These are phyloP conservation scores for Podospora bellae-mahoneyi DNA, from an alignment of 495 filamentous ascomycete genomes.

Conservation along the genomic window DNA sequence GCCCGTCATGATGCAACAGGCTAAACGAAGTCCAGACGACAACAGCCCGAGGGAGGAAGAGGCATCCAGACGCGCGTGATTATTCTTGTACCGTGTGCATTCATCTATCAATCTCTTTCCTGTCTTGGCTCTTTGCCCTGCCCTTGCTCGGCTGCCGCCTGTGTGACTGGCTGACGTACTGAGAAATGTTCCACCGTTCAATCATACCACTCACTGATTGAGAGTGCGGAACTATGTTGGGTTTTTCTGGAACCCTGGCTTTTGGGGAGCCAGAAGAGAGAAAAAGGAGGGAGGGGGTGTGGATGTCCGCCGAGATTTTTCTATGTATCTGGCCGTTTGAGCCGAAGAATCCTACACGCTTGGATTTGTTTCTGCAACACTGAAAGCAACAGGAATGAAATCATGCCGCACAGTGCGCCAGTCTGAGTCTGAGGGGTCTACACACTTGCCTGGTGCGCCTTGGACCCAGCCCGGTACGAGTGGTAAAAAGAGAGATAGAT, in stretches of 20 bases:
- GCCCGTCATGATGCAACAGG: not conserved
- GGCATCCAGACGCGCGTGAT: not conserved
- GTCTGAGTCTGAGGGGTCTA: not conserved
- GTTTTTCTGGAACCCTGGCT: conserved; percentile 5
- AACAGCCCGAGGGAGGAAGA: not conserved
- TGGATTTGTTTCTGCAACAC: conserved; percentile 15
- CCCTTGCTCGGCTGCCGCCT: not conserved
- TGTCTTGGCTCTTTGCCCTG: not conserved
- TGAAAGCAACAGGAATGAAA: conserved; percentile 13
- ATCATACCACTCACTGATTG: conserved; percentile 1
- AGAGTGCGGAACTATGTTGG: conserved; percentile 18
- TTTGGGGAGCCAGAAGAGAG: not conserved
- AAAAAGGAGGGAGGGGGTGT: not conserved
- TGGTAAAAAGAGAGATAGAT: not conserved
- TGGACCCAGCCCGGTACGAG: not conserved
- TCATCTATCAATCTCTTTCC: not conserved
- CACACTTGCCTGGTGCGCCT: not conserved
- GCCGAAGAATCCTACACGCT: conserved; percentile 5
- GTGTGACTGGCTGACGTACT: not conserved
- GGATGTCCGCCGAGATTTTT: not conserved
- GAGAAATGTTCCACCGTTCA: not conserved
- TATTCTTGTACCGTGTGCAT: not conserved
- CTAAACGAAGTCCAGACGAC: not conserved
- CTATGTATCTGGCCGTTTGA: not conserved
- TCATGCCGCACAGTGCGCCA: conserved; percentile 21